Conservation (phyloP, 1,284 basidiomycete genomes). For the Takashimella tepidaria region DNA sequence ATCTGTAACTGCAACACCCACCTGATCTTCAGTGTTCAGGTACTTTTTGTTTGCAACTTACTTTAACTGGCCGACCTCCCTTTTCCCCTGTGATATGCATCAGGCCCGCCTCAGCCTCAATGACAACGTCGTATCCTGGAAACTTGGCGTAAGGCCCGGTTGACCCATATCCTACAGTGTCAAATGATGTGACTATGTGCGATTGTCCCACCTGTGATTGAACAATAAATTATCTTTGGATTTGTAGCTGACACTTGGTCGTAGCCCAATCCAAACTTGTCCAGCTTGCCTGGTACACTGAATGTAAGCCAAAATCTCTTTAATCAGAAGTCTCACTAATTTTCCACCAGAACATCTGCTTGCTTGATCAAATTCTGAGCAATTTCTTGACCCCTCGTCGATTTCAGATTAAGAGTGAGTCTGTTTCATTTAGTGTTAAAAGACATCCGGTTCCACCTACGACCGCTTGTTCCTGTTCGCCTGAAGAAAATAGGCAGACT, state of each 20-base stretch:
- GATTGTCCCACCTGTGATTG: conserved; percentile 67
- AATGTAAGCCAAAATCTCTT: conserved; percentile 1
- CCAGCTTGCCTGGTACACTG: conserved; percentile 62
- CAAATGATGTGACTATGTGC: not conserved
- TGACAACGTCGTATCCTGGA: conserved; percentile 86
- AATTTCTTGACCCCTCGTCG: conserved; percentile 68
- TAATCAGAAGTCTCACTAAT: conserved; percentile 57
- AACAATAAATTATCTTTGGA: conserved; percentile 77
- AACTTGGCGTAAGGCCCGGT: conserved; percentile 78
- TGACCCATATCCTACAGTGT: conserved; percentile 74
- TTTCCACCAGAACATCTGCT: conserved; percentile 85
- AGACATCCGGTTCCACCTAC: conserved; percentile 23
- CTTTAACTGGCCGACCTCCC: conserved; percentile 78
- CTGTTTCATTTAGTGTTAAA: conserved; percentile 15
- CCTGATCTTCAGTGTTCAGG: conserved; percentile 37
- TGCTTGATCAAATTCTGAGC: conserved; percentile 65
- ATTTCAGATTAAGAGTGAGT: conserved; percentile 83
- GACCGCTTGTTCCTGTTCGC: conserved; percentile 87
- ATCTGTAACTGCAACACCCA: conserved; percentile 85
- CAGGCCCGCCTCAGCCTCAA: conserved; percentile 84
- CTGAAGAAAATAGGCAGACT: conserved; percentile 88
- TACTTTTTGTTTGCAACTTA: conserved; percentile 11
- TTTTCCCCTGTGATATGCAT: conserved; percentile 96
- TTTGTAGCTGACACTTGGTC: conserved; percentile 77
- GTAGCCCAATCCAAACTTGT: conserved; percentile 77